A percentile compares a stretch with the other conserved stretches of the same genome.
Evolutionary conservation across 176 grass and related monocot species (phyloP).

Genomic region (Elaeis guineensis): DNA sequence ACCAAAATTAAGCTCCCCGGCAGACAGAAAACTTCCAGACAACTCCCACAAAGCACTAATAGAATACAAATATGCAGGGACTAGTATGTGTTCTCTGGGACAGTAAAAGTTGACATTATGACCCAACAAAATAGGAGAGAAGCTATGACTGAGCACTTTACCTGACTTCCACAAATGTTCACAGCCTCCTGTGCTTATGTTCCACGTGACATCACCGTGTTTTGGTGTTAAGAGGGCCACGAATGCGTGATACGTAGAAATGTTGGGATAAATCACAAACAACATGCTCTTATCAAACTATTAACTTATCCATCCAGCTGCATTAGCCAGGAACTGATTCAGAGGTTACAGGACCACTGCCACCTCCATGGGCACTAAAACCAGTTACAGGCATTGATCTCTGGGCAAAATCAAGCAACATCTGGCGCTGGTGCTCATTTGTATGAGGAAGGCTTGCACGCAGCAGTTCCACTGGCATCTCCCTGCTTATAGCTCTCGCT

Average conservation of each 20-base stretch:
- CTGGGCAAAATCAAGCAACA: conserved; percentile 14
- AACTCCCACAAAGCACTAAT: neutral
- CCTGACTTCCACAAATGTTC: too few species aligned
- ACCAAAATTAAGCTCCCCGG: neutral
- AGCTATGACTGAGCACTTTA: too few species aligned
- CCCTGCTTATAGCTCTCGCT: conserved; percentile 13
- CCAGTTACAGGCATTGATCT: conserved; percentile 2
- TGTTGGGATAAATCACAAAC: neutral
- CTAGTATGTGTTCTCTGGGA: neutral
- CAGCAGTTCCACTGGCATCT: conserved; percentile 17
- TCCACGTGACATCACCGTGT: too few species aligned
- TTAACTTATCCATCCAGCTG: neutral
- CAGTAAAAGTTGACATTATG: neutral
- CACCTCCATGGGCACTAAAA: neutral
- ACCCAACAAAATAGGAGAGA: too few species aligned
- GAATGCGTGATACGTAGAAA: neutral
- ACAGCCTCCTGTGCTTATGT: too few species aligned
- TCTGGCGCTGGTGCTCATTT: conserved; percentile 13
- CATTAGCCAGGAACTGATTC: conserved; percentile 13
- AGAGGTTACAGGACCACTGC: neutral
- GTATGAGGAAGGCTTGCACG: conserved; percentile 18
- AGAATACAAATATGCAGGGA: neutral
- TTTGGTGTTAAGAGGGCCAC: neutral
- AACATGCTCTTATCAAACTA: neutral
- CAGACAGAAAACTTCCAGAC: neutral